Percentiles rank a stretch among this genome's conserved stretches.
Conservation (phyloP, 2,329 filamentous ascomycete species). For the Colletotrichum australisinense region DNA sequence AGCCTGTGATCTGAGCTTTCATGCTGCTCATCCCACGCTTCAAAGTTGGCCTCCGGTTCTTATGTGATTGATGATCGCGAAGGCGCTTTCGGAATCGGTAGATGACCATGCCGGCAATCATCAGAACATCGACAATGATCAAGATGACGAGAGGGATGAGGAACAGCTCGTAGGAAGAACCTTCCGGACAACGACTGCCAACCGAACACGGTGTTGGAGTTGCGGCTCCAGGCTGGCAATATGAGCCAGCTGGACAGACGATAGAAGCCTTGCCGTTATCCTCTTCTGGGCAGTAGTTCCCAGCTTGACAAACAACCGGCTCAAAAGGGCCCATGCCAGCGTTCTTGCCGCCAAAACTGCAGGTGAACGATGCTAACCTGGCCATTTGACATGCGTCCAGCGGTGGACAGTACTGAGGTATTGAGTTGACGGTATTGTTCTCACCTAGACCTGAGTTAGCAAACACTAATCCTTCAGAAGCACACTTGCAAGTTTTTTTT, state of each 20-base stretch:
- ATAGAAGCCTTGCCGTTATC: slow-evolving; percentile 50
- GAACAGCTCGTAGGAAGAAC: slow-evolving; percentile 53
- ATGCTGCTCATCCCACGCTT: slow-evolving; percentile 41
- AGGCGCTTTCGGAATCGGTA: slow-evolving; percentile 49
- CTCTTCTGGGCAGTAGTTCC: slow-evolving; percentile 59
- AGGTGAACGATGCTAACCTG: slow-evolving; percentile 48
- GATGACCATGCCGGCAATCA: slow-evolving; percentile 50
- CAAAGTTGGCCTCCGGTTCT: slow-evolving; percentile 9
- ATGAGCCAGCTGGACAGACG: slow-evolving; percentile 58
- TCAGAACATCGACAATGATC: slow-evolving; percentile 53
- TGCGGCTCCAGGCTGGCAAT: slow-evolving; percentile 62
- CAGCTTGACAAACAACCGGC: slow-evolving; percentile 61
- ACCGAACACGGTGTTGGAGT: slow-evolving; percentile 58
- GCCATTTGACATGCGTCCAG: slow-evolving; percentile 49
- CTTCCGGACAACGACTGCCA: slow-evolving; percentile 59
- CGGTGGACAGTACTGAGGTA: slow-evolving; percentile 57
- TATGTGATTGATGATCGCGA: not conserved
- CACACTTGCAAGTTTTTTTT: not conserved
- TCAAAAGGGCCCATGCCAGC: slow-evolving; percentile 60
- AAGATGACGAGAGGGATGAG: slow-evolving; percentile 57
- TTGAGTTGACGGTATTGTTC: slow-evolving; percentile 59
- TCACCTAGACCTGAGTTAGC: slow-evolving; percentile 44
- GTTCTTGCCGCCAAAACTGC: slow-evolving; percentile 46
- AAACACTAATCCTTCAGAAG: not conserved
- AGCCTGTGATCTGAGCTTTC: slow-evolving; percentile 45